Conservation (phyloP, 768 basidiomycete genomes). For the Suillus luteus region DNA sequence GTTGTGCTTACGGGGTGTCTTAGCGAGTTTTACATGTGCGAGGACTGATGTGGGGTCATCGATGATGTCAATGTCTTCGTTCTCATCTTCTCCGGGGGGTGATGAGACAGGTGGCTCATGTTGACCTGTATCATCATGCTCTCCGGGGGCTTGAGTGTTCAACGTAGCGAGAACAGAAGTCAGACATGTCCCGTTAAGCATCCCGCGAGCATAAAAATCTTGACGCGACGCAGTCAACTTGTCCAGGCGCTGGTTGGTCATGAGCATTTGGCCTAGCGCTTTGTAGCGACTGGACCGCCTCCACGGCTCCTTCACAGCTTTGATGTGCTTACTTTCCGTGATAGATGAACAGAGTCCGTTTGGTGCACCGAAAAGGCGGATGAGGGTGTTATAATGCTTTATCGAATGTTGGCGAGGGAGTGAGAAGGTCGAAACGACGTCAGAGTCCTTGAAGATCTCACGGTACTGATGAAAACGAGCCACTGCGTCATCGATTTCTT, state of each 20-base stretch:
- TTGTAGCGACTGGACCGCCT: constrained; percentile 22
- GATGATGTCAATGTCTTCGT: constrained; percentile 11
- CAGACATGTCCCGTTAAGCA: constrained; percentile 18
- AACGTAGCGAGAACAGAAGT: neutral
- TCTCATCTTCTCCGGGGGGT: constrained; percentile 10
- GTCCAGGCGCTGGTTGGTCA: constrained; percentile 29
- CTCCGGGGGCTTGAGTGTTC: neutral
- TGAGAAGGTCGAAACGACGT: too few relatives aligned
- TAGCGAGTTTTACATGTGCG: constrained; percentile 16
- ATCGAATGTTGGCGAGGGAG: constrained; percentile 36
- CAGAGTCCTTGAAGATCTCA: too few relatives aligned
- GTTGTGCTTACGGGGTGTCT: constrained; percentile 11
- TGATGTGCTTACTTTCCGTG: constrained; percentile 38
- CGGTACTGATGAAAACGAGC: neutral
- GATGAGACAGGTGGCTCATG: neutral
- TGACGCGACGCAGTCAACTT: constrained; percentile 14
- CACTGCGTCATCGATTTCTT: neutral
- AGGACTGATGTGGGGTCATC: constrained; percentile 9
- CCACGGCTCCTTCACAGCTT: constrained; percentile 39
- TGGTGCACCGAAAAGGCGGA: constrained; percentile 31
- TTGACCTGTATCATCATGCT: constrained; percentile 1
- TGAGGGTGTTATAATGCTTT: constrained; percentile 27
- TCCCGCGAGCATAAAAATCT: constrained; percentile 22
- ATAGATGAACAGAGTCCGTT: constrained; percentile 40
- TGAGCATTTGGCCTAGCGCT: constrained; percentile 18